Evolutionary conservation across 2,329 filamentous ascomycete genomes (phyloP).

Genomic region (Hymenoscyphus occultus): DNA sequence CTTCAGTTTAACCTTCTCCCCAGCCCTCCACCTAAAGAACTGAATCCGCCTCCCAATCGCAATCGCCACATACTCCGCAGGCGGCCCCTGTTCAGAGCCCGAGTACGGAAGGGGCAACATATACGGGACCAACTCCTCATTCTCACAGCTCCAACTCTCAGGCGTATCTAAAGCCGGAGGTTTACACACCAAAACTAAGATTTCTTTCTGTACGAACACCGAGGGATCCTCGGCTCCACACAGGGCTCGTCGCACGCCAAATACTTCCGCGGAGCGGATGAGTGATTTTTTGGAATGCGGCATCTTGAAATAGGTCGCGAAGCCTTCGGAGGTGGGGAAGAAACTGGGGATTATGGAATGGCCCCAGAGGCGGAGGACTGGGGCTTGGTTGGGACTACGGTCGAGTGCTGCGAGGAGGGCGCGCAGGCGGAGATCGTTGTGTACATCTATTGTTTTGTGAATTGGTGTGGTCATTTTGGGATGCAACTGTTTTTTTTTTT

Average conservation of each 20-base stretch:
- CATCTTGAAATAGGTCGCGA: neutral
- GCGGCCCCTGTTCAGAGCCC: neutral
- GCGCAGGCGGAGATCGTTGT: constrained; percentile 1
- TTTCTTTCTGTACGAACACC: constrained; percentile 5
- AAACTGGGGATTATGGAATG: neutral
- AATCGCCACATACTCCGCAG: constrained; percentile 1
- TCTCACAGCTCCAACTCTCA: neutral
- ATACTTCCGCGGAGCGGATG: neutral
- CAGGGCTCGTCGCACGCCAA: constrained; percentile 4
- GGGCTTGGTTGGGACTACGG: neutral
- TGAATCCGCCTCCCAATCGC: constrained; percentile 7
- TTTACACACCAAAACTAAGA: constrained; percentile 2
- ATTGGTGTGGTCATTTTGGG: neutral
- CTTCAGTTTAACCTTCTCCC: neutral
- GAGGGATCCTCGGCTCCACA: neutral
- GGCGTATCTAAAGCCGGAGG: neutral
- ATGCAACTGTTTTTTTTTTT: neutral
- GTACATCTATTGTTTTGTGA: neutral
- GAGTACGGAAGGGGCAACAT: constrained; percentile 9
- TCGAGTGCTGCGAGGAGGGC: neutral
- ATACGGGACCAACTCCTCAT: constrained; percentile 7
- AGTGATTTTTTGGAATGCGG: neutral
- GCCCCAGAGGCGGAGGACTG: constrained; percentile 5
- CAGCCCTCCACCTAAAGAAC: constrained; percentile 4
- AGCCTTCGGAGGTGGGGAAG: constrained; percentile 8